These are phyloP conservation scores for Sphagnum magellanicum DNA, from an alignment of 228 moss, liverwort and hornwort genomes.

Conservation along the genomic window DNA sequence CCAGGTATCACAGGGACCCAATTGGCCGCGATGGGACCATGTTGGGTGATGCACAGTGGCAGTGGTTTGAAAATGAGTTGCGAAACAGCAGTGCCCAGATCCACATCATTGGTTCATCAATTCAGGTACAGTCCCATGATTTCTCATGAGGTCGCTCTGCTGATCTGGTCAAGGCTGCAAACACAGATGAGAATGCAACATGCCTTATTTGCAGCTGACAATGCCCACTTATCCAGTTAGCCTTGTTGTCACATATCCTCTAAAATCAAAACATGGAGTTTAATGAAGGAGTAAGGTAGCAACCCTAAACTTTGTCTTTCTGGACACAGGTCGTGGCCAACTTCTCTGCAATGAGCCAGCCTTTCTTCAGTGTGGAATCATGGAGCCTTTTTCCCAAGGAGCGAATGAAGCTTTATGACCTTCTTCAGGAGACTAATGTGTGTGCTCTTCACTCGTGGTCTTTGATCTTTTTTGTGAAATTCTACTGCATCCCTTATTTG, in stretches of 20 bases:
- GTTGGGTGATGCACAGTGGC: constrained; percentile 85
- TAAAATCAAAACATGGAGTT: neutral
- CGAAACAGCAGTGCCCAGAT: constrained; percentile 70
- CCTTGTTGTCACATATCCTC: neutral
- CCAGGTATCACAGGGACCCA: constrained; percentile 92
- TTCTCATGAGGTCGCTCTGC: neutral
- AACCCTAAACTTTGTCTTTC: neutral
- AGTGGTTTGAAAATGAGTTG: constrained; percentile 80
- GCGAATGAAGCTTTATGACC: constrained; percentile 50
- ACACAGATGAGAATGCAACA: too few relatives aligned
- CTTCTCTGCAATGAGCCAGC: constrained; percentile 85
- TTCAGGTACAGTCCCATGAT: constrained; percentile 47
- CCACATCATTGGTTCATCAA: constrained; percentile 84
- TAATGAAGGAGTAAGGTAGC: neutral
- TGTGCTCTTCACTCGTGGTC: constrained; percentile 3
- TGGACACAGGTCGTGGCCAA: constrained; percentile 66
- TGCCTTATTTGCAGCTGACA: neutral
- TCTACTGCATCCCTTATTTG: too few relatives aligned
- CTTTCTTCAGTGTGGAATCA: constrained; percentile 76
- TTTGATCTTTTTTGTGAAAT: too few relatives aligned
- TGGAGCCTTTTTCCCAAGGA: constrained; percentile 90
- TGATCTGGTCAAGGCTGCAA: too few relatives aligned
- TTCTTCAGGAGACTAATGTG: constrained; percentile 71
- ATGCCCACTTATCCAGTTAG: neutral
- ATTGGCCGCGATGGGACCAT: constrained; percentile 68